Evolutionary conservation across 306 rosid genomes (phyloP).

Genomic region (Acacia confusa): DNA sequence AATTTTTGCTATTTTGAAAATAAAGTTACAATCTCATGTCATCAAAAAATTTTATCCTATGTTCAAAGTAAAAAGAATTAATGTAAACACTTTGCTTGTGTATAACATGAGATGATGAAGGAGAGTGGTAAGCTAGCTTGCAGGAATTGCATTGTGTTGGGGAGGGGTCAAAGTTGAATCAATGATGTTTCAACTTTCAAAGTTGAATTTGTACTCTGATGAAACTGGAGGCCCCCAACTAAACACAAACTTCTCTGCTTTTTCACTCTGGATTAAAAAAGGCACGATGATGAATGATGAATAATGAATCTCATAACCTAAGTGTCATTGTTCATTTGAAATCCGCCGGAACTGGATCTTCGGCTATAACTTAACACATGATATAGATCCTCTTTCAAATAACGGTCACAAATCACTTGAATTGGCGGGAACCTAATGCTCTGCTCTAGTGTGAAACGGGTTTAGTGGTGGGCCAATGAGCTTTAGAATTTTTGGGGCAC

Average conservation of each 20-base stretch:
- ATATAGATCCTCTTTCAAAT: not conserved
- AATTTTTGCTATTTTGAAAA: not conserved
- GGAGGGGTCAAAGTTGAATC: constrained; percentile 13
- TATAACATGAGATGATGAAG: not conserved
- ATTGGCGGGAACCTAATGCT: constrained; percentile 41
- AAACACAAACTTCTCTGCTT: not conserved
- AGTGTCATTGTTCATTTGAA: not conserved
- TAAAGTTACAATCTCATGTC: not conserved
- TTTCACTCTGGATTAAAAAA: not conserved
- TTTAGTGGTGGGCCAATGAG: constrained; percentile 48
- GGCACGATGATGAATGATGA: not conserved
- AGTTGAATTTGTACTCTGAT: not conserved
- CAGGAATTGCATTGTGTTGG: constrained; percentile 5
- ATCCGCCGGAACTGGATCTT: constrained; percentile 3
- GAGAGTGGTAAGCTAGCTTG: not conserved
- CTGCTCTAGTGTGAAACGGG: constrained; percentile 60
- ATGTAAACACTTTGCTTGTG: not conserved
- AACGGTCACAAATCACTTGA: constrained; percentile 34
- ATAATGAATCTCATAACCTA: not conserved
- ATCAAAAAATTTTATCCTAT: not conserved
- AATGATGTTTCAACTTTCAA: constrained; percentile 12
- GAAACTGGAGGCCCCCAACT: not conserved
- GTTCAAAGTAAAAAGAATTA: not conserved
- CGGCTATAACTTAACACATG: not conserved
- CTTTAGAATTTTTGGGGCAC: constrained; percentile 69